These are phyloP conservation scores for Amanita brunnescens DNA, from an alignment of 768 basidiomycete genomes.

Conservation along the genomic window DNA sequence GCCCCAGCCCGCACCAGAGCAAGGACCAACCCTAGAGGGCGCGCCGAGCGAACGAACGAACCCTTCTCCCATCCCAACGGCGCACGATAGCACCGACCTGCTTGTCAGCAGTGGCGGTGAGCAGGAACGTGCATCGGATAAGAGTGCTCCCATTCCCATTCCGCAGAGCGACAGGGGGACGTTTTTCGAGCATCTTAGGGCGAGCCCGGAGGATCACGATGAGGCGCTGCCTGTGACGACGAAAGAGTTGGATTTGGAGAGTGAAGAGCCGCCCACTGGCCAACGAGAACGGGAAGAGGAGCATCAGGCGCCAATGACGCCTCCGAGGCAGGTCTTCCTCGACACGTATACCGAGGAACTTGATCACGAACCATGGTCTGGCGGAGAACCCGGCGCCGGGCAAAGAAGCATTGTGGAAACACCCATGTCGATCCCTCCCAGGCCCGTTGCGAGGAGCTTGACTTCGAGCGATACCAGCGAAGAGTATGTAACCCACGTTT, in stretches of 20 bases:
- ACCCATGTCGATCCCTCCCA: neutral
- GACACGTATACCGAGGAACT: neutral
- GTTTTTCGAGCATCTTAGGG: neutral
- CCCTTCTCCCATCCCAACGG: neutral
- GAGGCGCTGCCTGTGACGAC: too few species aligned
- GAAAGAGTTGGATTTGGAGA: too few species aligned
- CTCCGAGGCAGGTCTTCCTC: neutral
- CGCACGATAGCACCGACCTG: neutral
- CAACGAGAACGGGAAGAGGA: too few species aligned
- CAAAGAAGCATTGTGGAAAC: neutral
- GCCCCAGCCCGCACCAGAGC: neutral
- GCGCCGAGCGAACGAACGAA: neutral
- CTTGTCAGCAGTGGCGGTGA: neutral
- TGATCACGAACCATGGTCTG: neutral
- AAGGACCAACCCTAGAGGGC: neutral
- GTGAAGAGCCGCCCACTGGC: too few species aligned
- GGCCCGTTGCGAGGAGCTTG: neutral
- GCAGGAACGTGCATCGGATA: neutral
- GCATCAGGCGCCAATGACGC: neutral
- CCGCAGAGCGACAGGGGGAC: neutral
- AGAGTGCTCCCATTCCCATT: slow-evolving; percentile 1
- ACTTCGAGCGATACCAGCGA: neutral
- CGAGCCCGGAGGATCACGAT: neutral
- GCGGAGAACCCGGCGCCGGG: too few species aligned
- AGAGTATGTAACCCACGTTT: too few species aligned